Conservation (phyloP, 106 monocot species). For the Ottelia alismoides region DNA sequence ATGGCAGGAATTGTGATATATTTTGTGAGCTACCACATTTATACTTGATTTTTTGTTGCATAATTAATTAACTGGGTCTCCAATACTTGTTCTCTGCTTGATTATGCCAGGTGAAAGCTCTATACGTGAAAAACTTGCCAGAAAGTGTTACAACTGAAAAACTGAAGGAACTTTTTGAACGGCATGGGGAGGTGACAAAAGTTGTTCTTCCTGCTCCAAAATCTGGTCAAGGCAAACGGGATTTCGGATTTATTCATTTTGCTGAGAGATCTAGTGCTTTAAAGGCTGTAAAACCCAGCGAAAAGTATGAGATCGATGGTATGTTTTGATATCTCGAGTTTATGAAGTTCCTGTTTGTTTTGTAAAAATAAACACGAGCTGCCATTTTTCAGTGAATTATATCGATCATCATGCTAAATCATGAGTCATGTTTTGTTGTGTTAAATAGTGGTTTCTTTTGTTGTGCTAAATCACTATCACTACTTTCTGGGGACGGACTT, state of each 20-base stretch:
- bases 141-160: constrained; percentile 67
- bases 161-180: constrained; percentile 76
- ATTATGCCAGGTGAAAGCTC: constrained; percentile 88
- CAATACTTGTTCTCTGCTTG: not conserved
- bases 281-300: constrained; percentile 78
- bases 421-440: too few species aligned
- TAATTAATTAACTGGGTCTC: not conserved
- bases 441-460: too few species aligned
- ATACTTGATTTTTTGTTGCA: too few species aligned
- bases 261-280: constrained; percentile 92
- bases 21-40: too few species aligned
- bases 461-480: too few species aligned
- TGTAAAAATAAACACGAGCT: too few species aligned
- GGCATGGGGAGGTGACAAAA: constrained; percentile 88
- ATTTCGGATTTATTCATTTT: constrained; percentile 97
- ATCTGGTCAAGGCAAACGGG: constrained; percentile 64
- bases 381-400: too few species aligned
- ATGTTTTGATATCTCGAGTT: too few species aligned
- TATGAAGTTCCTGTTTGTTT: too few species aligned
- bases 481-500: too few species aligned
- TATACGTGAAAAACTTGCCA: constrained; percentile 91
- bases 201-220: constrained; percentile 83
- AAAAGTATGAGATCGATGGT: constrained; percentile 97
- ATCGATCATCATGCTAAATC: too few species aligned
- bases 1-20: too few species aligned